Evolutionary conservation across 306 rosid genomes (phyloP), one percentile per base, ranked within the genome.

Genomic region (Urtica urens): DNA sequence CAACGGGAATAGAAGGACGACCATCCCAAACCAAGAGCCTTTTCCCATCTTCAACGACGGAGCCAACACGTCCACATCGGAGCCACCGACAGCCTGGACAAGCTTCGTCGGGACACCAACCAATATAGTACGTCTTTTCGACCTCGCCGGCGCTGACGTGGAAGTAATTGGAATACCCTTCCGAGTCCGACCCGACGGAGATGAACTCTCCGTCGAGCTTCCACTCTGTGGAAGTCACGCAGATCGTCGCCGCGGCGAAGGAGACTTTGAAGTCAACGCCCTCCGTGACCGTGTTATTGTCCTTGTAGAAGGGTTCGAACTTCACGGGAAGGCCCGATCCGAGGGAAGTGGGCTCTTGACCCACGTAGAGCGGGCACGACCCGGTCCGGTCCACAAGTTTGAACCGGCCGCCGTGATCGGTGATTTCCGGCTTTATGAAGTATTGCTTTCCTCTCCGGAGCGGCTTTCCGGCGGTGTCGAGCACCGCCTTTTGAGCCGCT

Each of bases 381-480:
- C 0, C 8, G 13, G 53, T 71, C 19, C 66, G 48, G 34, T 13
- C 0, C 3, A 81, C 24, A 26, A 81, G 42, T 5, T 79, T 63
- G 57, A 74, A 44, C 8, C 57, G 64, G 12, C 80, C 80, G 0
- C 93, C 82, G n/a, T 1, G 55, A 8, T 74, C 77, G 0, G 86
- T 66, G n/a, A 69, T 64, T 4, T 73, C 82, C 0, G 82, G 86
- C 37, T 59, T 81, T 50, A 81, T 72, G 71, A 71, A 72, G 71
- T 81, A 81, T 0, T 72, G 49, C 17, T 23, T 47, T 2, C 66
- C 73, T 14, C 53, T 42, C 5, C 55, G 25, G 16, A 81, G 58
- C 10, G 92, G 67, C 12, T 42, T 31, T 0, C 78, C 72, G 11
- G 54, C 23, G 0, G 64, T 74, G 71, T 81, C 92, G 0, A 62